A percentile compares a stretch with the other conserved stretches of the same genome.
phyloP scores from a whole-genome alignment of 2,329 filamentous ascomycete species.

The Cercospora zeina region DNA sequence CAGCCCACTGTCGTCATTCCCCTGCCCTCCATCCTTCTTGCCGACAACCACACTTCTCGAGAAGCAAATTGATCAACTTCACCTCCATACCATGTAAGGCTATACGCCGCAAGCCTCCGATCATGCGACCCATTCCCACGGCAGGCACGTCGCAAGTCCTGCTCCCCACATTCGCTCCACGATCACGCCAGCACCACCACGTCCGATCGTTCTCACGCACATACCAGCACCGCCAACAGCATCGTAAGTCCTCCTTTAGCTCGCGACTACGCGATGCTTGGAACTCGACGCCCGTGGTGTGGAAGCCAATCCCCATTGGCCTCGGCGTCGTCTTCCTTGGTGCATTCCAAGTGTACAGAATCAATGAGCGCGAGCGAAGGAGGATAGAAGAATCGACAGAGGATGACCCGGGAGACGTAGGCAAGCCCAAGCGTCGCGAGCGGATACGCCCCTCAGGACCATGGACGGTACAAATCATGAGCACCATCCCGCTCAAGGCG shows the following conservation, averaged over 20 bases:
- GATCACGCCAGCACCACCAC: slow-evolving; percentile 10
- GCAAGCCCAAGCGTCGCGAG: slow-evolving; percentile 55
- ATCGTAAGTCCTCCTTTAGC: slow-evolving; percentile 50
- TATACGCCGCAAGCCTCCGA: background rate
- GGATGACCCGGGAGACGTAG: slow-evolving; percentile 32
- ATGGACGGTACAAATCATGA: slow-evolving; percentile 94
- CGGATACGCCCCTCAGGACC: slow-evolving; percentile 79
- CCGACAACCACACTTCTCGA: background rate
- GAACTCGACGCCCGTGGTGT: slow-evolving; percentile 69
- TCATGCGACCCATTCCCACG: slow-evolving; percentile 16
- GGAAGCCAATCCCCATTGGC: slow-evolving; percentile 87
- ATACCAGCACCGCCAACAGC: slow-evolving; percentile 25
- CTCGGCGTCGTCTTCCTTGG: slow-evolving; percentile 84
- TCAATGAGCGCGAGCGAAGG: slow-evolving; percentile 55
- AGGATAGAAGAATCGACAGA: slow-evolving; percentile 49
- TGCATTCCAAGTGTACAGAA: slow-evolving; percentile 78
- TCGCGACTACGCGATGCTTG: slow-evolving; percentile 60
- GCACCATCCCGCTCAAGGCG: slow-evolving; percentile 85
- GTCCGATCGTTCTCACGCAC: slow-evolving; percentile 26
- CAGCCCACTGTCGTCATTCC: slow-evolving; percentile 3
- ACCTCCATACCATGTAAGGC: slow-evolving; percentile 10
- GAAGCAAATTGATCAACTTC: background rate
- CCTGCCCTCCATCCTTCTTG: background rate
- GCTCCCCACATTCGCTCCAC: slow-evolving; percentile 15
- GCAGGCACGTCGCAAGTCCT: slow-evolving; percentile 14